A percentile compares a stretch with the other conserved stretches of the same genome.
These are phyloP conservation scores for Linum usitatissimum DNA, from an alignment of 345 rosid genomes.

Conservation along the genomic window DNA sequence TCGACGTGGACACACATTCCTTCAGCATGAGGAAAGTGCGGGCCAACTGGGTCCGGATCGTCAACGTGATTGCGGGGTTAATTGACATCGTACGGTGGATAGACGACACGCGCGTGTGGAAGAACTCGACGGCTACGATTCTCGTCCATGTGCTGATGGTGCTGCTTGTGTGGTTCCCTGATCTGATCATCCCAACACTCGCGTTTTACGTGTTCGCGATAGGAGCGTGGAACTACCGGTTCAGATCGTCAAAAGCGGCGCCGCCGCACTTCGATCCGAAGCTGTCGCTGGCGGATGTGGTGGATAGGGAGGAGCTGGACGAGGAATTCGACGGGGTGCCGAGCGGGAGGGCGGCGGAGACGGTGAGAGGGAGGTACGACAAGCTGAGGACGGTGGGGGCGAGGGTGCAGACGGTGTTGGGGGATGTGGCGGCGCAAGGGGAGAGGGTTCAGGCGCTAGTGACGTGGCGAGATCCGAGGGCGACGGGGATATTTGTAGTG, in stretches of 20 bases:
- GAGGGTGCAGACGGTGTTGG: slow-evolving; percentile 51
- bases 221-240: slow-evolving; percentile 69
- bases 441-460: slow-evolving; percentile 71
- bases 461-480: slow-evolving; percentile 81
- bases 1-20: slow-evolving; percentile 50
- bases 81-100: slow-evolving; percentile 63
- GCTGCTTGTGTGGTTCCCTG: slow-evolving; percentile 73
- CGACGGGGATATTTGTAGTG: slow-evolving; percentile 64
- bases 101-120: slow-evolving; percentile 69
- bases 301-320: slow-evolving; percentile 48
- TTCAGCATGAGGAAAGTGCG: slow-evolving; percentile 80
- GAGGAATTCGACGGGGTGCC: slow-evolving; percentile 72
- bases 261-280: slow-evolving; percentile 63
- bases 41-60: slow-evolving; percentile 67
- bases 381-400: slow-evolving; percentile 43
- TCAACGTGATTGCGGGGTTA: slow-evolving; percentile 46
- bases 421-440: slow-evolving; percentile 66
- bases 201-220: slow-evolving; percentile 67
- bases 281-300: slow-evolving; percentile 48
- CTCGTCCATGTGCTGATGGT: slow-evolving; percentile 66
- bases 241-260: slow-evolving; percentile 36
- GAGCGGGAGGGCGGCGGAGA: slow-evolving; percentile 38
- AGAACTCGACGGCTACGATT: slow-evolving; percentile 57
- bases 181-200: slow-evolving; percentile 55
- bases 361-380: slow-evolving; percentile 37